These are phyloP conservation scores for Torrubiellomyces zombiae DNA, from an alignment of 2,329 filamentous ascomycete genomes.

Conservation along the genomic window DNA sequence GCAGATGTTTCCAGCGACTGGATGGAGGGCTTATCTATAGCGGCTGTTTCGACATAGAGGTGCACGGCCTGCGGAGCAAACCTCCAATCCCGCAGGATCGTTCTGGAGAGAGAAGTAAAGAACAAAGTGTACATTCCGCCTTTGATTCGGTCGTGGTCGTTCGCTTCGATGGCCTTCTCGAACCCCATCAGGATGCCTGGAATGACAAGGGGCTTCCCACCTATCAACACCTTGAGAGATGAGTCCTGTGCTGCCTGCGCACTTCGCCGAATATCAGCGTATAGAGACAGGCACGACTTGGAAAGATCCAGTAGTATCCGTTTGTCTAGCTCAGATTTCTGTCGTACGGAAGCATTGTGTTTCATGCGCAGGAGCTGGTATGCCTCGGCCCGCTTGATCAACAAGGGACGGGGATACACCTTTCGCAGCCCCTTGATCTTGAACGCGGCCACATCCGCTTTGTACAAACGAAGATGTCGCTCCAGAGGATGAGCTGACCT, in stretches of 20 bases:
- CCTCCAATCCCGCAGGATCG: conserved; percentile 81
- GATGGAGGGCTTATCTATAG: conserved; percentile 85
- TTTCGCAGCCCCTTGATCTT: conserved; percentile 89
- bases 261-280: conserved; percentile 88
- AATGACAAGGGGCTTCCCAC: conserved; percentile 75
- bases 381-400: conserved; percentile 82
- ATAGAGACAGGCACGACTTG: conserved; percentile 75
- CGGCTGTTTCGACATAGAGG: conserved; percentile 76
- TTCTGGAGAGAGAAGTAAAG: conserved; percentile 77
- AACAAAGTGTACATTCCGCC: conserved; percentile 82
- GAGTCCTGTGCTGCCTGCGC: conserved; percentile 88
- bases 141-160: conserved; percentile 84
- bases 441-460: conserved; percentile 77
- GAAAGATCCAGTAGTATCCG: conserved; percentile 71
- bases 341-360: conserved; percentile 77
- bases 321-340: conserved; percentile 82
- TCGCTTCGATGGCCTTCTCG: conserved; percentile 58
- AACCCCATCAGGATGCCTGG: conserved; percentile 70
- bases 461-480: conserved; percentile 67
- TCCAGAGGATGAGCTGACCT: conserved; percentile 87
- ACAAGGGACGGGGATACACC: conserved; percentile 77
- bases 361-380: conserved; percentile 90
- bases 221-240: conserved; percentile 79
- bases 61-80: conserved; percentile 83
- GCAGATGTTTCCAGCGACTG: conserved; percentile 73